Percentiles rank a stretch among this genome's conserved stretches.
Evolutionary conservation across 2,329 filamentous ascomycete genomes (phyloP).

Genomic region (Colletotrichum tamarilloi): DNA sequence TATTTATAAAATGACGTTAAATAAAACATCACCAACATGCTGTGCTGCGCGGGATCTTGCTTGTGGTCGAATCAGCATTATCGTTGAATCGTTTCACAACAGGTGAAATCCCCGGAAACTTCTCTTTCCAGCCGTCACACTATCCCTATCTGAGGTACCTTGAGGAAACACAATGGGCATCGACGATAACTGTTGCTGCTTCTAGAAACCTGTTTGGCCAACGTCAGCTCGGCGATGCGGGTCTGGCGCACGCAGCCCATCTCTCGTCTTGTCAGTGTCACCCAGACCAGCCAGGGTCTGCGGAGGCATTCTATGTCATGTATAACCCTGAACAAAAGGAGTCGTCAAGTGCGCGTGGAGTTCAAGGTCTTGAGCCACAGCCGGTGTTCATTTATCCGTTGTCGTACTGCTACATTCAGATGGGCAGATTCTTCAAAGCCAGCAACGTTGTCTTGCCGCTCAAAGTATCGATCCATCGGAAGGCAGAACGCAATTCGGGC

Average conservation of each 20-base stretch:
- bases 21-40: conserved; percentile 15
- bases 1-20: conserved; percentile 22
- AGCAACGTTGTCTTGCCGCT: background rate
- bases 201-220: background rate
- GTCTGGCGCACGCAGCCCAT: background rate
- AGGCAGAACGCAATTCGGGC: background rate
- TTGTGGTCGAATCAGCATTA: conserved; percentile 16
- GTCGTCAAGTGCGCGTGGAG: background rate
- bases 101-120: conserved; percentile 22
- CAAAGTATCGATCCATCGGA: background rate
- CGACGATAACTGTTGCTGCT: conserved; percentile 5
- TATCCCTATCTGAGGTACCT: background rate
- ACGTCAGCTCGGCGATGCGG: conserved; percentile 1
- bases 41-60: background rate
- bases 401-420: conserved; percentile 5
- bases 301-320: background rate
- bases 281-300: background rate
- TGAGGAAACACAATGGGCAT: background rate
- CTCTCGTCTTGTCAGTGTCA: conserved; percentile 1
- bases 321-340: background rate
- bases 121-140: background rate
- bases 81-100: conserved; percentile 13
- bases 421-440: background rate
- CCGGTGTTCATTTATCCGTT: background rate
- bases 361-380: background rate